Percentiles rank a stretch among this genome's conserved stretches.
phyloP scores from a whole-genome alignment of 2,329 filamentous ascomycete genomes.

The Nemania sp. region DNA sequence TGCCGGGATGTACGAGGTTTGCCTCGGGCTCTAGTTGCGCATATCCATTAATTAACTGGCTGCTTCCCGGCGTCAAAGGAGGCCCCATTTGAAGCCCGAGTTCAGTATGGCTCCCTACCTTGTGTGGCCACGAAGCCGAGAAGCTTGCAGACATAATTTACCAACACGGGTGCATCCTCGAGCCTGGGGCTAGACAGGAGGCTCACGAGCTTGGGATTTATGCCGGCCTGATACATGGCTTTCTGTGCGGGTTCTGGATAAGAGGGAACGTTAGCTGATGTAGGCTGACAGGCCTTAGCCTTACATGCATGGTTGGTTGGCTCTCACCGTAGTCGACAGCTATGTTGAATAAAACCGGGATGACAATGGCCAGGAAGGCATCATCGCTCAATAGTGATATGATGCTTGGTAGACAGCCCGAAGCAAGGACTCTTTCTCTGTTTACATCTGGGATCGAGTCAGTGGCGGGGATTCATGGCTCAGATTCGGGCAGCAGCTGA shows the following conservation, averaged over 20 bases:
- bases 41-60: slow-evolving; percentile 23
- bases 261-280: slow-evolving; percentile 26
- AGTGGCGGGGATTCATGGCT: no score
- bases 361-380: slow-evolving; percentile 54
- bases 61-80: neutral
- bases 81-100: neutral
- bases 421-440: slow-evolving; percentile 57
- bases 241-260: slow-evolving; percentile 59
- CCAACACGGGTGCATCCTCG: slow-evolving; percentile 47
- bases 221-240: slow-evolving; percentile 55
- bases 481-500: slow-evolving; percentile 37
- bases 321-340: slow-evolving; percentile 65
- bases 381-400: slow-evolving; percentile 54
- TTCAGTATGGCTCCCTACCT: slow-evolving; percentile 41
- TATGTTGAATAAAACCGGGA: slow-evolving; percentile 66
- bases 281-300: neutral
- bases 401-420: slow-evolving; percentile 53
- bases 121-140: slow-evolving; percentile 58
- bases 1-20: slow-evolving; percentile 49
- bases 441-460: slow-evolving; percentile 57
- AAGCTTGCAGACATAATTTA: slow-evolving; percentile 61
- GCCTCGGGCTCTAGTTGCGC: slow-evolving; percentile 50
- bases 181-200: slow-evolving; percentile 54
- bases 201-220: slow-evolving; percentile 55
- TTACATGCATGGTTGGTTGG: neutral